Evolutionary conservation across 2,329 filamentous ascomycete species (phyloP).

Genomic region (Colletotrichum endophyticum): DNA sequence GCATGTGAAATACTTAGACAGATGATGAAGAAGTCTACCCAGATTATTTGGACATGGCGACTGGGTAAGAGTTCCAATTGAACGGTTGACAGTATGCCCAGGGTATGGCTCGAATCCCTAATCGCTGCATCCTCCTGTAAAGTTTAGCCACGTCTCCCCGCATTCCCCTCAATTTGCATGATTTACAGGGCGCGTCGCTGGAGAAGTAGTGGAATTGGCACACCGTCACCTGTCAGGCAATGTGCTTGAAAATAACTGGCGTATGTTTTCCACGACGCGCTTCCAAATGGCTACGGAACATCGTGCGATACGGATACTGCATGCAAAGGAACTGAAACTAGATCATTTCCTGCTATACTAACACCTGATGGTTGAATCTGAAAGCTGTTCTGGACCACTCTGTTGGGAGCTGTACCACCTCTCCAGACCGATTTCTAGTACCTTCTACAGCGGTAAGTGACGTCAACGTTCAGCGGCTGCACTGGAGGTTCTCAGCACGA

Average conservation of each 20-base stretch:
- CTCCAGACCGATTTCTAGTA: background rate
- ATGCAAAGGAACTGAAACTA: rapidly evolving
- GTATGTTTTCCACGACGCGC: background rate
- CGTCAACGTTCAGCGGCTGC: background rate
- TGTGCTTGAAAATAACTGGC: background rate
- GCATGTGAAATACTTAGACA: background rate
- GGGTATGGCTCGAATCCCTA: background rate
- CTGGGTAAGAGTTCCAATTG: background rate
- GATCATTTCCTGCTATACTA: rapidly evolving
- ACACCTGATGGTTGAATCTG: background rate
- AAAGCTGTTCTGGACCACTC: background rate
- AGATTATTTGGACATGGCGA: background rate
- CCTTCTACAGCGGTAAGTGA: background rate
- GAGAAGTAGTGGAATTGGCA: background rate
- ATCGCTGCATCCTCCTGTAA: background rate
- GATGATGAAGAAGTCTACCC: background rate
- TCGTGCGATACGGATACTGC: background rate
- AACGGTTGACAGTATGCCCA: background rate
- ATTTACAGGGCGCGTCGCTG: background rate
- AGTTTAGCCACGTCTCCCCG: background rate
- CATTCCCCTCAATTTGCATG: background rate
- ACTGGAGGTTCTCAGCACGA: background rate
- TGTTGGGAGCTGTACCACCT: background rate
- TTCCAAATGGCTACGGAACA: background rate
- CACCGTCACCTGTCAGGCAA: background rate